Evolutionary conservation across 1,284 basidiomycete genomes (phyloP).

Genomic region (Cutaneotrichosporon arboriforme): DNA sequence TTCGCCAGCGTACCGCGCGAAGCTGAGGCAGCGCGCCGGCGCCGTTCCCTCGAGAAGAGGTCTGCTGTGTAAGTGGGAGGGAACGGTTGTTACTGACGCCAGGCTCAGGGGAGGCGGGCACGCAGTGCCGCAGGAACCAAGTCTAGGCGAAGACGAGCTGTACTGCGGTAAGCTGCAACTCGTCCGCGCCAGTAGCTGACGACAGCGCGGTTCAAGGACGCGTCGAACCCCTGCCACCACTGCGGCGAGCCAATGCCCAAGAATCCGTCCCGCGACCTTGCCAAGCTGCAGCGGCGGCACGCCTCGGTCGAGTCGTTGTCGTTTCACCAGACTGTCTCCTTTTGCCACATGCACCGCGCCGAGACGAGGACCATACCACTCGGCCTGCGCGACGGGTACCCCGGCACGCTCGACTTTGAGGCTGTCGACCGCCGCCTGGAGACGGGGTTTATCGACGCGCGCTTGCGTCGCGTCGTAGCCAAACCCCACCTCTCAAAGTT

Average conservation of each 20-base stretch:
- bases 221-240: conserved; percentile 16
- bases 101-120: neutral
- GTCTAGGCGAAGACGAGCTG: neutral
- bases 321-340: conserved; percentile 14
- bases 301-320: neutral
- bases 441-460: conserved; percentile 20
- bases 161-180: conserved; percentile 9
- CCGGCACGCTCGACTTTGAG: conserved; percentile 29
- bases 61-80: neutral
- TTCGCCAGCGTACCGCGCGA: neutral
- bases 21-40: neutral
- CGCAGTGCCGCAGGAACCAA: neutral
- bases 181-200: too few species aligned
- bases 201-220: conserved; percentile 2
- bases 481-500: conserved; percentile 21
- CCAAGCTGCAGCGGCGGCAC: neutral
- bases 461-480: conserved; percentile 24
- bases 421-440: conserved; percentile 26
- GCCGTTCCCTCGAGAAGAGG: neutral
- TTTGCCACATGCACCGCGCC: conserved; percentile 36
- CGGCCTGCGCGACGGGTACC: conserved; percentile 35
- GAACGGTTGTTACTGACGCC: neutral
- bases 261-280: conserved; percentile 15
- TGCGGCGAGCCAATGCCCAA: conserved; percentile 25
- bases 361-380: conserved; percentile 36